Percentiles rank a stretch among this genome's conserved stretches.
phyloP scores from a whole-genome alignment of 331 rosid species.

The Saraca asoca region DNA sequence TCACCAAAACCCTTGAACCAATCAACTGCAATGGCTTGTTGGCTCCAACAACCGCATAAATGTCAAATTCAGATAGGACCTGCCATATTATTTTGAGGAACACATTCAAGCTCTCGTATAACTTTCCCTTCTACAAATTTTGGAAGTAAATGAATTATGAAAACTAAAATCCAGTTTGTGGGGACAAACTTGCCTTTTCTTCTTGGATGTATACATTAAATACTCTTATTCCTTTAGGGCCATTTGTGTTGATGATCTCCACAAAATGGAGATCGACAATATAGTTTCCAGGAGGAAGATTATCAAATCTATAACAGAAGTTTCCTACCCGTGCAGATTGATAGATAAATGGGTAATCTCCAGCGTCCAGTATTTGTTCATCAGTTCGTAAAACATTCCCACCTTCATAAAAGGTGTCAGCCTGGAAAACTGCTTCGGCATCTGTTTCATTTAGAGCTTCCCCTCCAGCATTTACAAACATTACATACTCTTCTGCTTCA shows the following conservation, averaged over 20 bases:
- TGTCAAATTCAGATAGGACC: slow-evolving; percentile 78
- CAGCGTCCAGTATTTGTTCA: slow-evolving; percentile 65
- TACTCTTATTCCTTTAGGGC: slow-evolving; percentile 88
- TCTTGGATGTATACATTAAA: slow-evolving; percentile 78
- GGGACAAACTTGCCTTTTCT: slow-evolving; percentile 58
- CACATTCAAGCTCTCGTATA: neutral
- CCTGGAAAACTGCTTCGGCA: slow-evolving; percentile 48
- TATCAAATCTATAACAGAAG: slow-evolving; percentile 56
- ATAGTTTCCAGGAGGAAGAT: slow-evolving; percentile 71
- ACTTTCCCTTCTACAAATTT: no score
- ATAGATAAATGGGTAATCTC: slow-evolving; percentile 68
- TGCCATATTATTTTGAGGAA: slow-evolving; percentile 41
- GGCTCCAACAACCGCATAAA: slow-evolving; percentile 78
- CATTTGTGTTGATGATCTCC: slow-evolving; percentile 75
- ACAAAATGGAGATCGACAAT: slow-evolving; percentile 74
- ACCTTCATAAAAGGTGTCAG: slow-evolving; percentile 65
- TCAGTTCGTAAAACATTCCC: slow-evolving; percentile 65
- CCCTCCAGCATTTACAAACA: slow-evolving; percentile 84
- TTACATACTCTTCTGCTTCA: slow-evolving; percentile 63
- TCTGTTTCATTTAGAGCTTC: slow-evolving; percentile 56
- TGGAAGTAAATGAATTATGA: neutral
- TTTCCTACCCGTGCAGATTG: slow-evolving; percentile 73
- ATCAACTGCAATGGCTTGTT: slow-evolving; percentile 73
- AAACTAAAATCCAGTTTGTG: neutral
- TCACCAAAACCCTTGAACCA: slow-evolving; percentile 58